Conservation (phyloP, 495 filamentous ascomycete species). For the Clohesyomyces aquaticus region DNA sequence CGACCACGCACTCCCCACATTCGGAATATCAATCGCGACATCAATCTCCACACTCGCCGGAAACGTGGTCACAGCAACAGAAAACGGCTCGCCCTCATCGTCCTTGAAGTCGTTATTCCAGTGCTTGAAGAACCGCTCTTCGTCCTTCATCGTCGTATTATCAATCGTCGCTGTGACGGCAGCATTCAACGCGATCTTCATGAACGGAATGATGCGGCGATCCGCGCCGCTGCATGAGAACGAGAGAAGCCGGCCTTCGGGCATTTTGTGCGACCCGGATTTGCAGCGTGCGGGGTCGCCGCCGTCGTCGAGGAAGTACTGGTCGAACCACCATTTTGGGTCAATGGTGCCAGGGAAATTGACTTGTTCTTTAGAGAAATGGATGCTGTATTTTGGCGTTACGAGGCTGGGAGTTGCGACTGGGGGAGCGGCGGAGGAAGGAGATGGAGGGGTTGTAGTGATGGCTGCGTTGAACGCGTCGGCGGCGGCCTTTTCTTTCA, state of each 20-base stretch:
- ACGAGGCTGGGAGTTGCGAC: not conserved
- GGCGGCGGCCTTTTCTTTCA: conserved; percentile 1
- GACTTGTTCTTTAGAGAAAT: conserved; percentile 9
- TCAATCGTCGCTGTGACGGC: not conserved
- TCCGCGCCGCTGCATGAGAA: conserved; percentile 4
- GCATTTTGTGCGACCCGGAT: not conserved
- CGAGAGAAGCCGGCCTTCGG: not conserved
- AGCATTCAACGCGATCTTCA: not conserved
- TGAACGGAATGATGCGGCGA: not conserved
- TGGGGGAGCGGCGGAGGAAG: conserved; percentile 5
- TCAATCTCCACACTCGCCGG: not conserved
- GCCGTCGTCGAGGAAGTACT: not conserved
- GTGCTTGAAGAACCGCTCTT: conserved; percentile 7
- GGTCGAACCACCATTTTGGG: conserved; percentile 10
- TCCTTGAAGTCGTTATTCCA: not conserved
- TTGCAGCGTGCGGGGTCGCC: conserved; percentile 1
- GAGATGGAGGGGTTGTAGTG: not conserved
- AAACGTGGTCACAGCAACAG: not conserved
- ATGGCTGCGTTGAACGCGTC: conserved; percentile 5
- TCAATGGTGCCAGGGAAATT: not conserved
- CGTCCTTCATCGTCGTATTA: not conserved
- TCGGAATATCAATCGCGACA: conserved; percentile 9
- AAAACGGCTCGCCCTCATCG: not conserved
- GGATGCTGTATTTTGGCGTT: conserved; percentile 1
- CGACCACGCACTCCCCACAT: not conserved